Evolutionary conservation across 139 green algal genomes (phyloP).

Genomic region (Astrephomene gubernaculifera): DNA sequence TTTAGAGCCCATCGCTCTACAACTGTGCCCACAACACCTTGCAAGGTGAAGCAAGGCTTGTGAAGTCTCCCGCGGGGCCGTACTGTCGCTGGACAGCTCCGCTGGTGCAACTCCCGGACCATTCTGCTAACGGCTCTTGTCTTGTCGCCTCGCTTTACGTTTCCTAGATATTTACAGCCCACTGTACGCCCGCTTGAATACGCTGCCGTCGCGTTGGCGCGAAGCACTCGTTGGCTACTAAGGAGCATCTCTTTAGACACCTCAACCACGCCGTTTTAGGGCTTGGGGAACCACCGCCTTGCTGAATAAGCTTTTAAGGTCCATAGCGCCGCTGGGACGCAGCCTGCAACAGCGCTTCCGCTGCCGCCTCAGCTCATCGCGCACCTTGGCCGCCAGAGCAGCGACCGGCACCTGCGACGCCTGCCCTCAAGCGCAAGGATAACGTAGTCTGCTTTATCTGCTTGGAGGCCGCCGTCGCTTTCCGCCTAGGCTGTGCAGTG

Average conservation of each 20-base stretch:
- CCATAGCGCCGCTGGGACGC: neutral
- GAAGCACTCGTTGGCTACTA: neutral
- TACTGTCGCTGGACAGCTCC: no score
- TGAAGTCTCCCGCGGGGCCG: no score
- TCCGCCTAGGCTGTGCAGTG: neutral
- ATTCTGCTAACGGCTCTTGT: no score
- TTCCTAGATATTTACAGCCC: no score
- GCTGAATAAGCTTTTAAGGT: no score
- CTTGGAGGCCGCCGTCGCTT: neutral
- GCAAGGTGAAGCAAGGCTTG: no score
- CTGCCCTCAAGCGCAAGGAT: neutral
- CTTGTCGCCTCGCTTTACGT: no score
- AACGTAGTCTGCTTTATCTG: neutral
- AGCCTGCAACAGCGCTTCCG: neutral
- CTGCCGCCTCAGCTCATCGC: constrained; percentile 9
- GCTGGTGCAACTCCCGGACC: no score
- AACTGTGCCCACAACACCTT: no score
- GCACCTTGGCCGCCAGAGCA: constrained; percentile 5
- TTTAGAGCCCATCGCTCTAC: no score
- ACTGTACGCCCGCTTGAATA: no score
- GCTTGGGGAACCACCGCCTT: neutral
- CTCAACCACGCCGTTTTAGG: neutral
- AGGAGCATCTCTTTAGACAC: neutral
- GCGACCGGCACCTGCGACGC: neutral
- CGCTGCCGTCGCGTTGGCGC: neutral